Evolutionary conservation across 1,139 yeast genomes (phyloP), one percentile per base, ranked within the genome.

Genomic region (Saccharomyces hybrid): DNA sequence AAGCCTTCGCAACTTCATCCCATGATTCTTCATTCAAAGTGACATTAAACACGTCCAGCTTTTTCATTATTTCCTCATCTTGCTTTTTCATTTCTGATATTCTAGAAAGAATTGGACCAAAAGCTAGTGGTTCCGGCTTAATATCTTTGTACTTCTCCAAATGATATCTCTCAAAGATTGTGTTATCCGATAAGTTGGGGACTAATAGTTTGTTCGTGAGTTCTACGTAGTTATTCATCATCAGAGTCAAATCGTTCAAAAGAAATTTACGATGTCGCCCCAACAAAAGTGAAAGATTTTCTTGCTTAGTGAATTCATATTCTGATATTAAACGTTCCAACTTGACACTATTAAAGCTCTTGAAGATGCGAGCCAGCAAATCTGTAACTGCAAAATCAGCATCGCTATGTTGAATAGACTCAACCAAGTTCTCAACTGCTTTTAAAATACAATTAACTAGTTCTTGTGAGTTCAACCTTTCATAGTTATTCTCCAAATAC

Each of bases 271-370:
- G 64, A 49, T 60, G 57, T 6, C 81, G 58, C 2, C 61, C 79
- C 7, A 74, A 55, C 1, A 79, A 61, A 23, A 76, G 76, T 7
- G 79, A 79, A 50, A 79, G 77, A 53, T 78, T 82, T 3, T 70
- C 72, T 3, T 71, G 71, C 29, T 78, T 76, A 11, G 79, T 73
- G 9, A 82, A 59, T 49, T 82, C 81, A 60, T 82, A 81, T 64
- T 91, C 98, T 48, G 86, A 67, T 0, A 85, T 75, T 53, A 77
- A 77, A 51, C 93, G 71, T 0, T 87, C 80, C 20, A 88, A 69
- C 53, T 84, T 75, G 13, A 70, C 67, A 26, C 76, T 72, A 5
- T 76, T 76, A 53, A 84, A 73, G 58, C 76, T 77, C 6, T 71
- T 58, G 58, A 81, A 82, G 1, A 85, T 67, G 20, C 79, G 78